These are phyloP conservation scores for Trichothecium sympodiale DNA, from an alignment of 2,329 filamentous ascomycete species.

Conservation along the genomic window DNA sequence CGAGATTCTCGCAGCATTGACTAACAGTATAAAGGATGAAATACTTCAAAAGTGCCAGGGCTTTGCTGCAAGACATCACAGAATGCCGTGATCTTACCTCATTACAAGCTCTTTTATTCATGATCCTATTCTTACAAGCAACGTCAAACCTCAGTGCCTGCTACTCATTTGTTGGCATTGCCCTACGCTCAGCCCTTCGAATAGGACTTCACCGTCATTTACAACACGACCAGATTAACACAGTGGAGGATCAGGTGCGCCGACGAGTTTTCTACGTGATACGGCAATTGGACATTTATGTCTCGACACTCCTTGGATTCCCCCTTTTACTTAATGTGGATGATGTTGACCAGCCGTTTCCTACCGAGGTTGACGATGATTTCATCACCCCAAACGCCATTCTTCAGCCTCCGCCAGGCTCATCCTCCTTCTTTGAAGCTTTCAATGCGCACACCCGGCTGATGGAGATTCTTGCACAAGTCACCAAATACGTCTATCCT, in stretches of 20 bases:
- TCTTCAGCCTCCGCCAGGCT: constrained; percentile 40
- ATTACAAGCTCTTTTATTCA: constrained; percentile 65
- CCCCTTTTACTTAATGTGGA: constrained; percentile 52
- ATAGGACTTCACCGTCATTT: constrained; percentile 70
- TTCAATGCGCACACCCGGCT: constrained; percentile 55
- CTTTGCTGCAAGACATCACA: constrained; percentile 53
- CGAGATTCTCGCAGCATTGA: not conserved
- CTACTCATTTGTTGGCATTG: constrained; percentile 72
- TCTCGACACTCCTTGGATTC: constrained; percentile 56
- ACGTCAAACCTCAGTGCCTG: constrained; percentile 70
- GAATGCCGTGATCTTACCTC: constrained; percentile 65
- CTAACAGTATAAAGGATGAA: constrained; percentile 43
- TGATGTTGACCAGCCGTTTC: constrained; percentile 56
- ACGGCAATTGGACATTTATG: constrained; percentile 60
- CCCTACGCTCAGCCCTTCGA: constrained; percentile 61
- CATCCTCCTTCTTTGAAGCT: constrained; percentile 49
- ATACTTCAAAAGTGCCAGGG: constrained; percentile 59
- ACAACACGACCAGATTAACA: constrained; percentile 48
- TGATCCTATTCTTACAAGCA: constrained; percentile 71
- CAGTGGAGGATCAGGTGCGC: constrained; percentile 53
- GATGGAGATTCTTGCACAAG: constrained; percentile 52
- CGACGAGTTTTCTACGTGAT: constrained; percentile 57
- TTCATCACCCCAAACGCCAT: constrained; percentile 52
- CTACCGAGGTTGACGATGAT: constrained; percentile 55
- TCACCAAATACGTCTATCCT: constrained; percentile 56